Base-by-base conservation (phyloP, 2,329 filamentous ascomycete species). In the Xylaria hypoxylon region DNA sequence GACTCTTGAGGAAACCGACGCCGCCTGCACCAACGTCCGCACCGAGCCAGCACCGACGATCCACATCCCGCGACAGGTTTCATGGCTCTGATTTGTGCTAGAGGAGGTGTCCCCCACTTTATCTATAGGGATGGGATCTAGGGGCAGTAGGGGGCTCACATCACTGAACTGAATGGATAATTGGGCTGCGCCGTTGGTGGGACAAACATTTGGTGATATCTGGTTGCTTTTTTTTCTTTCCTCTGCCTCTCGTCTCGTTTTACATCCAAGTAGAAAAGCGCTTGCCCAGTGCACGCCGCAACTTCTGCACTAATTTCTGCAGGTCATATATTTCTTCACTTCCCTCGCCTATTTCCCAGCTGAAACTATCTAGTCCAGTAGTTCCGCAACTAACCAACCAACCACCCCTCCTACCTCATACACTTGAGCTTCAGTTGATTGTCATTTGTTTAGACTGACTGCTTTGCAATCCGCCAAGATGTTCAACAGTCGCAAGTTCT, bases 401-500 rank as follows among this genome's bases (percentile, higher is more conserved):
- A 33, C 35, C 19, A 65, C 48, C 57, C 55, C 35, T 44, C 59
- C 44, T 47, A 28, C 33, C 7, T 40, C 51, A 24, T 40, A 24
- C 52, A n/a, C 13, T 40, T 55, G 52, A 60, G 47, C 47, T 59
- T 52, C 52, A 51, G 35, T 52, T 62, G 52, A 45, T 53, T 42
- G 28, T 22, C 26, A 26, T 59, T 47, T 48, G 19, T 40, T 53
- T 55, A 13, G 33, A 40, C 26, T 50, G 58, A 38, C 48, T 52
- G 47, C 51, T 52, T 52, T 55, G 53, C 64, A 70, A 65, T n/a
- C 70, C 67, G 69, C 68, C 75, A 80, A 73, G 61, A 85, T 85
- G 81, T 86, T 86, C 73, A 79, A 81, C 76, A 84, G 83, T 66
- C 86, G 88, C 80, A 89, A 89, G 77, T 90, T 90, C 79, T 89